phyloP scores from a whole-genome alignment of 208 protist species.

The Trichomonas vaginalis region DNA sequence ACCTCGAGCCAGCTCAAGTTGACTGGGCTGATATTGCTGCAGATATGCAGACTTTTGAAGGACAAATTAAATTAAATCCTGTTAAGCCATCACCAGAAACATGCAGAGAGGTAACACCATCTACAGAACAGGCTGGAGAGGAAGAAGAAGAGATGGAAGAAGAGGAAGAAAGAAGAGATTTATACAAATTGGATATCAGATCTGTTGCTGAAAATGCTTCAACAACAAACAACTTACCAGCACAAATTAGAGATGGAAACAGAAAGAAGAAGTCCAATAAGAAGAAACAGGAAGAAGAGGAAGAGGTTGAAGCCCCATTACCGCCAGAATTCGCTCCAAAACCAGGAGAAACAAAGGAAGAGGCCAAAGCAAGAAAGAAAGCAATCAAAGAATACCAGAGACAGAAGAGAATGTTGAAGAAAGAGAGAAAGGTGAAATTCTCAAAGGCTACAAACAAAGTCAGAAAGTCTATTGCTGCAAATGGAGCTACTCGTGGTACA shows the following conservation, averaged over 20 bases:
- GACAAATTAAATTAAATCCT: background rate
- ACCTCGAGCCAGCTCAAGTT: background rate
- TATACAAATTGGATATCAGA: background rate
- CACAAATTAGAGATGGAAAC: background rate
- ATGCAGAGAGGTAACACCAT: too few relatives aligned
- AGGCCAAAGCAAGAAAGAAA: background rate
- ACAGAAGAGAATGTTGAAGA: background rate
- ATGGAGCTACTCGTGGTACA: background rate
- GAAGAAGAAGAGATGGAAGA: background rate
- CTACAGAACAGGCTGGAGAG: background rate
- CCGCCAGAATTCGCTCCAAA: background rate
- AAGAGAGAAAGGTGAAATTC: background rate
- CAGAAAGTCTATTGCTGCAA: background rate
- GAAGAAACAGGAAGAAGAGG: background rate
- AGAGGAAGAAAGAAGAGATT: background rate
- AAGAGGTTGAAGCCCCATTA: background rate
- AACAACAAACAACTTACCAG: background rate
- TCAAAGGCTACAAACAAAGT: background rate
- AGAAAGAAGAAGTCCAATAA: background rate
- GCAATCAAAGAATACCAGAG: background rate
- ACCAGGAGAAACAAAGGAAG: background rate
- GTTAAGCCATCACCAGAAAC: too few relatives aligned
- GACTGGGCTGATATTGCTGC: background rate
- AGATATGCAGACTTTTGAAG: background rate
- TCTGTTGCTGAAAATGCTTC: background rate